phyloP scores from a whole-genome alignment of 805 yeast genomes.

The Monosporozyma yasuniensis region DNA sequence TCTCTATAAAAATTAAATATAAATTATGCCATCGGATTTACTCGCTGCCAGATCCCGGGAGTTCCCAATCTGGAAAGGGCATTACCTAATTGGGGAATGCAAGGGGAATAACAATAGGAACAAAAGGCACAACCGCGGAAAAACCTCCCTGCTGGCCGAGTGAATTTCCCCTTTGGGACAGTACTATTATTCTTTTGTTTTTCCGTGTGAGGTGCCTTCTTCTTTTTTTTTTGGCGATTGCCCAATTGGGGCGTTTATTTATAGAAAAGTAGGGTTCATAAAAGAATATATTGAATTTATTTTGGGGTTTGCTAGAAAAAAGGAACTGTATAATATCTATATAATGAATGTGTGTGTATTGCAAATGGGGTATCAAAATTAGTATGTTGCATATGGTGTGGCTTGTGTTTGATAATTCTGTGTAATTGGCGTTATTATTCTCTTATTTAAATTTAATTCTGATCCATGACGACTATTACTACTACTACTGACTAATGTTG shows the following conservation, averaged over 20 bases:
- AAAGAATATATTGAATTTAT: background rate
- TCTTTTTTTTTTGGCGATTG: background rate
- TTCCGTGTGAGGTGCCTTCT: background rate
- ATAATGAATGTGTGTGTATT: background rate
- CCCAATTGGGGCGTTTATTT: background rate
- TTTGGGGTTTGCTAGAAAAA: no score
- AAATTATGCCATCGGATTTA: background rate
- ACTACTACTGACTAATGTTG: slow-evolving; percentile 12
- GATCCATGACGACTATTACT: slow-evolving; percentile 1
- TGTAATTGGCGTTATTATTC: background rate
- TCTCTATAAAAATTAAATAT: background rate
- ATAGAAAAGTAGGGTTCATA: background rate
- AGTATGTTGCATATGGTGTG: background rate
- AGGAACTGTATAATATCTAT: no score
- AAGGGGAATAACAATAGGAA: no score
- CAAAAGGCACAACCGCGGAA: background rate
- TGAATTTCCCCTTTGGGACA: background rate
- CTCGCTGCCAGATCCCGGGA: background rate
- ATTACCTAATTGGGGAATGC: background rate
- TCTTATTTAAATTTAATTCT: background rate
- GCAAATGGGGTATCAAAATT: background rate
- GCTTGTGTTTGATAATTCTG: background rate
- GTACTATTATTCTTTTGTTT: background rate
- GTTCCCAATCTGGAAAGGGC: background rate
- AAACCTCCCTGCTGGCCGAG: background rate